Base-by-base conservation (phyloP, 768 basidiomycete species). In the Fomitopsis pulvina region DNA sequence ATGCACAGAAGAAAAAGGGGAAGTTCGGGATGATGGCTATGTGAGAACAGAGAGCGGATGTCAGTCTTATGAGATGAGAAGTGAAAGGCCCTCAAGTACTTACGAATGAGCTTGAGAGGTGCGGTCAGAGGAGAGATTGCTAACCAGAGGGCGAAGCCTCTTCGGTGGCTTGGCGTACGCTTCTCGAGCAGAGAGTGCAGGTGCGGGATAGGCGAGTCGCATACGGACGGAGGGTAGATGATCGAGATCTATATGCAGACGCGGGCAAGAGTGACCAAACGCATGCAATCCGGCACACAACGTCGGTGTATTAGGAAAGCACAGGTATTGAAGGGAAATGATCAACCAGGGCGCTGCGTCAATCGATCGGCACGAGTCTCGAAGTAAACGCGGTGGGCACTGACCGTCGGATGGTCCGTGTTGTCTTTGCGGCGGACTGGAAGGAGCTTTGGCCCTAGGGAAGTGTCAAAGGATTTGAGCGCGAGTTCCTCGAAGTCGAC, bases 401-500 rank as follows among this genome's bases (percentile, higher is more conserved):
- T 44, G n/a, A 63, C 60, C 55, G 41, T 53, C 11, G 57, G 53
- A 22, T 40, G 27, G 25, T 50, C 52, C 26, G 50, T 26, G 37
- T 60, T 47, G 38, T 32, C 32, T 30, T 52, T 29, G 45, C 34
- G 20, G 38, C 52, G 55, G 32, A 56, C 50, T n/a, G 47, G 41
- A 7, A 57, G 51, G 32, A 64, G 51, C 30, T 57, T 62, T 11
- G 85, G 85, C 0, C 80, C 85, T 40, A 84, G 58, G 10, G 83
- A 79, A 14, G 85, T 80, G 58, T 90, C 83, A 28, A 92, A 67
- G 28, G 77, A 74, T 63, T 86, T 86, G 57, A 92, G 70, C 7
- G 81, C 82, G 29, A 85, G 71, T 63, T 92, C 88, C 64, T 91
- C 89, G 56, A 90, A 90, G 45, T 89, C 89, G 53, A 89, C 70